Percentiles rank a stretch among this genome's conserved stretches.
These are phyloP conservation scores for Funneliformis geosporum DNA, from an alignment of 192 early-diverging fungal species.

Conservation along the genomic window DNA sequence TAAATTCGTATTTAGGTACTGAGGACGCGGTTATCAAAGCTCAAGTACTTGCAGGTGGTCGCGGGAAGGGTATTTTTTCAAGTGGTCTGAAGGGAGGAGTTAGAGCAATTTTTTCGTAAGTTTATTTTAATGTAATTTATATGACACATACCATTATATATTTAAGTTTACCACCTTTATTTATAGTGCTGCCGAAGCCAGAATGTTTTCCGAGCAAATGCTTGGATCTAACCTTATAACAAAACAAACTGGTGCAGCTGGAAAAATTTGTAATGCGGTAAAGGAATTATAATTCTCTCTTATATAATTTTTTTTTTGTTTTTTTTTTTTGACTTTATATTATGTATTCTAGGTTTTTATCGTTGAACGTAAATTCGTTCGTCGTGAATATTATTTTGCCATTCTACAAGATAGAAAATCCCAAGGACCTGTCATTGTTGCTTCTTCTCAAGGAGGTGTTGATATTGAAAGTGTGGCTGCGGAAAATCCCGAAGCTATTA, in stretches of 20 bases:
- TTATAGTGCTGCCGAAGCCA: constrained; percentile 80
- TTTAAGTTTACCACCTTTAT: constrained; percentile 15
- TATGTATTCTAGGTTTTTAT: constrained; percentile 70
- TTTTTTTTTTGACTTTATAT: not conserved
- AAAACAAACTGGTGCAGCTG: constrained; percentile 96
- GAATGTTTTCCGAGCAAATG: constrained; percentile 91
- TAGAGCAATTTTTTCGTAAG: constrained; percentile 87
- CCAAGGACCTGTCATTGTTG: constrained; percentile 93
- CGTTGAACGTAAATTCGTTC: constrained; percentile 94
- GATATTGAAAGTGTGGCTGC: constrained; percentile 96
- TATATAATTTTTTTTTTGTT: too few relatives aligned
- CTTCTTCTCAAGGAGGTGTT: constrained; percentile 96
- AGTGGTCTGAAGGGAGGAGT: constrained; percentile 97
- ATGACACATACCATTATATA: constrained; percentile 11
- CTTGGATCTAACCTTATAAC: constrained; percentile 96
- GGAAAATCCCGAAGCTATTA: constrained; percentile 93
- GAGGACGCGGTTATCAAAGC: constrained; percentile 75
- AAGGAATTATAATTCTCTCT: not conserved
- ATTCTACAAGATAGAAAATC: constrained; percentile 96
- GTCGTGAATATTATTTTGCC: constrained; percentile 99
- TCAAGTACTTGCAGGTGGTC: constrained; percentile 97
- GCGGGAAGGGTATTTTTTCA: constrained; percentile 97
- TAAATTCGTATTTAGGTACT: constrained; percentile 41
- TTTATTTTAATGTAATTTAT: not conserved
- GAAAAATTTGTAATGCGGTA: constrained; percentile 90